Conservation (phyloP, 257 asterid species). For the Gardenia jasminoides region DNA sequence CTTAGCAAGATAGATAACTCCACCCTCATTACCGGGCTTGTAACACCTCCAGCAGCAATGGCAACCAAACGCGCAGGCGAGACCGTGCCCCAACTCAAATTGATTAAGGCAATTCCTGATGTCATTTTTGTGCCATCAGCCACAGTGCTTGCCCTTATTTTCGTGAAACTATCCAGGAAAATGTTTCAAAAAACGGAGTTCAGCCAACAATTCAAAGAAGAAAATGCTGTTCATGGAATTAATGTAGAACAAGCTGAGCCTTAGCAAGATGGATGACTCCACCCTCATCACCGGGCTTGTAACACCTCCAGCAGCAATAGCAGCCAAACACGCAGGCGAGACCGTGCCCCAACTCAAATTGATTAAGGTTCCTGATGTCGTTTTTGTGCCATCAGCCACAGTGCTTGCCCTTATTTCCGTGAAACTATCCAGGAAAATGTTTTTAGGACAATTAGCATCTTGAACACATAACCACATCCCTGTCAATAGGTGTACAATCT, state of each 20-base stretch:
- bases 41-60: slow-evolving; percentile 87
- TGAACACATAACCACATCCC: not conserved
- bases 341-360: slow-evolving; percentile 70
- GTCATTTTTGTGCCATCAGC: no score
- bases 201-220: slow-evolving; percentile 36
- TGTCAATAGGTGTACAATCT: not conserved
- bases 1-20: slow-evolving; percentile 62
- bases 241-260: slow-evolving; percentile 56
- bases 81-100: slow-evolving; percentile 68
- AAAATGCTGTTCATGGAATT: slow-evolving; percentile 47
- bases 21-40: slow-evolving; percentile 62
- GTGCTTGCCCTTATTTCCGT: slow-evolving; percentile 65
- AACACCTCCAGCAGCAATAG: slow-evolving; percentile 89
- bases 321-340: slow-evolving; percentile 84
- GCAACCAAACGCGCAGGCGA: slow-evolving; percentile 87
- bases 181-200: slow-evolving; percentile 41
- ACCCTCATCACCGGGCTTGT: slow-evolving; percentile 65
- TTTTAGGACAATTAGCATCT: slow-evolving; percentile 47
- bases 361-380: slow-evolving; percentile 73
- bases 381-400: slow-evolving; percentile 80
- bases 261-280: slow-evolving; percentile 59
- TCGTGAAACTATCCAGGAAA: no score
- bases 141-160: no score
- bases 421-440: slow-evolving; percentile 64
- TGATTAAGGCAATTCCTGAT: slow-evolving; percentile 72